Evolutionary conservation across 371 early-diverging fungal species (phyloP).

Genomic region (Nematocida sp.): DNA sequence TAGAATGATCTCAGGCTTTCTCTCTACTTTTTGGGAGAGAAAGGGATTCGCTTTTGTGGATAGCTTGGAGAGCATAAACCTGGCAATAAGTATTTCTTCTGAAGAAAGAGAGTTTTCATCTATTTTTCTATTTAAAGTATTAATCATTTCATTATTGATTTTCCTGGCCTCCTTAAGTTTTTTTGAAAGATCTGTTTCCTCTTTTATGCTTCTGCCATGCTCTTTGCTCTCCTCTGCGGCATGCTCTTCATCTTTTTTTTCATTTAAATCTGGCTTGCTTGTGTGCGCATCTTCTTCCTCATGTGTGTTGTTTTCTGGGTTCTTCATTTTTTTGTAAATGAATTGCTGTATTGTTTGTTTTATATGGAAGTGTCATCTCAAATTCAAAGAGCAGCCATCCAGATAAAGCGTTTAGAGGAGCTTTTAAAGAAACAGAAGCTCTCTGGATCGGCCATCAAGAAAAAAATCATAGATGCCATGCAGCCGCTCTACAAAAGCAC

Average conservation of each 20-base stretch:
- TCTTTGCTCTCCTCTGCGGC: slow-evolving; percentile 24
- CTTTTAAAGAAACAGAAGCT: neutral
- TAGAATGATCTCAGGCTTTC: slow-evolving; percentile 20
- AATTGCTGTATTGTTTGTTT: slow-evolving; percentile 43
- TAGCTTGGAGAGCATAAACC: too few species aligned
- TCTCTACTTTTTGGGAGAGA: slow-evolving; percentile 7
- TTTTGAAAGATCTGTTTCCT: too few species aligned
- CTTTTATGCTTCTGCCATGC: neutral
- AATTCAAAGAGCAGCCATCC: slow-evolving; percentile 5
- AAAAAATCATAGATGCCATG: neutral
- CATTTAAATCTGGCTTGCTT: neutral
- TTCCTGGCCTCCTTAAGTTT: too few species aligned
- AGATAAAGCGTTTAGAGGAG: slow-evolving; percentile 28
- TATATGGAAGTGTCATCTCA: slow-evolving; percentile 31
- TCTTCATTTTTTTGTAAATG: neutral
- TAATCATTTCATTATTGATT: too few species aligned
- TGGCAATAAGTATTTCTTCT: too few species aligned
- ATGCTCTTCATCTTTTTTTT: slow-evolving; percentile 10
- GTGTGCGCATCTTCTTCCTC: too few species aligned
- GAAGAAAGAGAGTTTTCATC: too few species aligned
- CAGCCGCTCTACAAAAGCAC: neutral
- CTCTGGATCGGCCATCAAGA: neutral
- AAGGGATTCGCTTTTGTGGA: slow-evolving; percentile 36
- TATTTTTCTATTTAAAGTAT: too few species aligned
- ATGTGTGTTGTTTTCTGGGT: neutral